These are phyloP conservation scores for Aspergillus viridinutans DNA, from an alignment of 2,329 filamentous ascomycete species.

Conservation along the genomic window DNA sequence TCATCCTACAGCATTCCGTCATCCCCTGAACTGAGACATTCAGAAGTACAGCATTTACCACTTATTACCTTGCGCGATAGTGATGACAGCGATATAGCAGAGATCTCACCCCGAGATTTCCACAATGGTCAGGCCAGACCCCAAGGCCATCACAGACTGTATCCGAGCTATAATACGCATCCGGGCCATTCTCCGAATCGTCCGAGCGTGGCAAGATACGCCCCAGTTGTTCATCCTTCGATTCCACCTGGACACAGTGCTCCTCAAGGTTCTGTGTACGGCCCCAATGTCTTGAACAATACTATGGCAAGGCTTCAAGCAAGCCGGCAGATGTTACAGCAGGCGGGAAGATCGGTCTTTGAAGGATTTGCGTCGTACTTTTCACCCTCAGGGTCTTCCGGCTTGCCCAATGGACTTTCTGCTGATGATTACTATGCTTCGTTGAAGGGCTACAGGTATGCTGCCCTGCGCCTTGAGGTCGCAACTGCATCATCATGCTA, in stretches of 20 bases:
- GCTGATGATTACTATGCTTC: neutral
- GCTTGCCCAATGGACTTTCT: neutral
- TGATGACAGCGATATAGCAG: slow-evolving; percentile 33
- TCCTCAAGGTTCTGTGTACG: slow-evolving; percentile 6
- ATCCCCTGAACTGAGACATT: neutral
- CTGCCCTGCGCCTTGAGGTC: neutral
- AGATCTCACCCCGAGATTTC: slow-evolving; percentile 25
- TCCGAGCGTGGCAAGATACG: neutral
- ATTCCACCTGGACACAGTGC: neutral
- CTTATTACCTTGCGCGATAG: slow-evolving; percentile 10
- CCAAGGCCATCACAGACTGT: neutral
- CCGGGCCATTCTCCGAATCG: neutral
- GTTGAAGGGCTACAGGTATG: slow-evolving; percentile 9
- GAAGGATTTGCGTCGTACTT: slow-evolving; percentile 2
- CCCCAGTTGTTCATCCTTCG: neutral
- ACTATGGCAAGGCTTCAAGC: slow-evolving; percentile 18
- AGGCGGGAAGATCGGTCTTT: slow-evolving; percentile 8
- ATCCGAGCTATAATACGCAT: neutral
- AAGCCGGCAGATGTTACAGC: slow-evolving; percentile 9
- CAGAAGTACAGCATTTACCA: slow-evolving; percentile 1
- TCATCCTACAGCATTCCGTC: neutral
- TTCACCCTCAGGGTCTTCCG: neutral
- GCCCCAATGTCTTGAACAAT: slow-evolving; percentile 13
- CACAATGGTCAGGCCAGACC: neutral
- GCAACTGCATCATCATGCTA: neutral